Conservation (phyloP, 768 basidiomycete species). For the Suillus weaverae region DNA sequence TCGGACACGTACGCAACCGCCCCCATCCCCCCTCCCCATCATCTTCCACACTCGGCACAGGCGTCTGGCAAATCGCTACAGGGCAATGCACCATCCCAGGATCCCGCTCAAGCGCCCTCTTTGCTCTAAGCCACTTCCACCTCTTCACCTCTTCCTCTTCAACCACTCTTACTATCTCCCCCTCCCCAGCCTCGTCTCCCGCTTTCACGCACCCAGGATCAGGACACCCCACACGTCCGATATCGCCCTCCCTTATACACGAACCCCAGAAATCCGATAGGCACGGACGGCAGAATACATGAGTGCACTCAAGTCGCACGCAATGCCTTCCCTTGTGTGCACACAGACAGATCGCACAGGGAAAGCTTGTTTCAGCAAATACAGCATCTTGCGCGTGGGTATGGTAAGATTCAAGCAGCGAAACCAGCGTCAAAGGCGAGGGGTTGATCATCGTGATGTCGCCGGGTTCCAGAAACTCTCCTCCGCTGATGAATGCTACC, state of each 20-base stretch:
- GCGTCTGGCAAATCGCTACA: constrained; percentile 75
- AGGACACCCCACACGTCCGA: constrained; percentile 77
- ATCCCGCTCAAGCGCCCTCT: constrained; percentile 73
- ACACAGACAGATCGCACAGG: constrained; percentile 76
- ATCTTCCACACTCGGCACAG: constrained; percentile 56
- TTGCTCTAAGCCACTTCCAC: constrained; percentile 79
- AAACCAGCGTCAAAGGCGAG: constrained; percentile 52
- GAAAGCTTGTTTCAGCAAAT: constrained; percentile 67
- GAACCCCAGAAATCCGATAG: constrained; percentile 80
- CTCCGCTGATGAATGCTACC: constrained; percentile 71
- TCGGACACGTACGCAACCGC: constrained; percentile 66
- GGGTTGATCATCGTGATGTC: constrained; percentile 57
- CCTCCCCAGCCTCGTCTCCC: constrained; percentile 56
- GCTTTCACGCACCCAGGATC: constrained; percentile 76
- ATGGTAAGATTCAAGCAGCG: constrained; percentile 52
- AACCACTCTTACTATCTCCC: constrained; percentile 72
- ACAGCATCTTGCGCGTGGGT: constrained; percentile 42
- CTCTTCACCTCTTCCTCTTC: constrained; percentile 62
- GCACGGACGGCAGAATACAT: constrained; percentile 85
- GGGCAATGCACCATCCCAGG: constrained; percentile 83
- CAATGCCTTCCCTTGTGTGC: constrained; percentile 76
- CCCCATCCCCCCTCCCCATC: constrained; percentile 67
- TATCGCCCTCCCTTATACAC: constrained; percentile 77
- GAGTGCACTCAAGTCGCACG: constrained; percentile 65
- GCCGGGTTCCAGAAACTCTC: constrained; percentile 52